Percentiles rank a stretch among this genome's conserved stretches.
These are phyloP conservation scores for Camelina laxa DNA, from an alignment of 345 rosid genomes.

Conservation along the genomic window DNA sequence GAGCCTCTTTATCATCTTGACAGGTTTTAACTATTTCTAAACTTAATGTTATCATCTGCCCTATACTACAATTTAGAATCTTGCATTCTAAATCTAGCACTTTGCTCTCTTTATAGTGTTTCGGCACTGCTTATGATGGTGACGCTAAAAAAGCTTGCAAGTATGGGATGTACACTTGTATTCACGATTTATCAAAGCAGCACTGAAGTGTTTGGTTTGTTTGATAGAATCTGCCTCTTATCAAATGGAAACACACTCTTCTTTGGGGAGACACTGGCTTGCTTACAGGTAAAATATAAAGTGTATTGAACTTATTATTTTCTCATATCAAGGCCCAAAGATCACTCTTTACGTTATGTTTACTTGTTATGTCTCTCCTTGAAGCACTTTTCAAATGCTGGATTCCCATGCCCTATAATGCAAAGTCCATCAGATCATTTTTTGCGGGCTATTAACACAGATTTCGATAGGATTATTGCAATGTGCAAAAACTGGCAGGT, in stretches of 20 bases:
- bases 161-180: constrained; percentile 93
- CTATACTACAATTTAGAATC: neutral
- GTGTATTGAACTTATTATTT: neutral
- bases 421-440: constrained; percentile 99
- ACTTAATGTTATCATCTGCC: constrained; percentile 6
- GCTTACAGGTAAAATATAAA: constrained; percentile 75
- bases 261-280: constrained; percentile 97
- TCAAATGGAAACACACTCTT: constrained; percentile 97
- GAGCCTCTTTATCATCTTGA: constrained; percentile 99
- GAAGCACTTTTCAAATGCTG: constrained; percentile 99
- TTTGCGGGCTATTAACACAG: constrained; percentile 95
- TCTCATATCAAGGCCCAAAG: constrained; percentile 8
- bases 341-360: constrained; percentile 4
- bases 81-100: neutral
- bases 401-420: constrained; percentile 99
- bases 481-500: constrained; percentile 99
- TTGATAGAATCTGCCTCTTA: constrained; percentile 95
- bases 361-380: constrained; percentile 19
- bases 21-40: constrained; percentile 53
- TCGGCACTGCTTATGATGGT: constrained; percentile 99
- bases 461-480: constrained; percentile 96
- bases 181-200: constrained; percentile 95
- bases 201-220: constrained; percentile 98
- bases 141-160: constrained; percentile 94
- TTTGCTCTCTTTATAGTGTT: constrained; percentile 56